These are phyloP conservation scores for Phytophthora boehmeriae DNA, from an alignment of 352 stramenopile species.

Conservation along the genomic window DNA sequence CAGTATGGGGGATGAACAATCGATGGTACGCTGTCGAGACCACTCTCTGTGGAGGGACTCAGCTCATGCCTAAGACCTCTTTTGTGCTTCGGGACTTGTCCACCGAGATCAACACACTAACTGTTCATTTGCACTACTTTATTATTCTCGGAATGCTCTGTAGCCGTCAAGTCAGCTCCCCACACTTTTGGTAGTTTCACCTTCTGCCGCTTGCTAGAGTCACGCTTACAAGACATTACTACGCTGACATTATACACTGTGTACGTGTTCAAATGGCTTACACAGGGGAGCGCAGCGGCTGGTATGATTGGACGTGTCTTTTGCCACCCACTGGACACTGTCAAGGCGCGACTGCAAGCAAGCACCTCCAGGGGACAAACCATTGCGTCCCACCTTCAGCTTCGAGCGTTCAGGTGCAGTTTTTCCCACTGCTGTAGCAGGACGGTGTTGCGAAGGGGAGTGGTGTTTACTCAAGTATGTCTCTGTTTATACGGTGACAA, in stretches of 20 bases:
- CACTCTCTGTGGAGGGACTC: neutral
- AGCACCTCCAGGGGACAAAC: constrained; percentile 39
- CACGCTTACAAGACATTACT: neutral
- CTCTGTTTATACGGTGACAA: constrained; percentile 8
- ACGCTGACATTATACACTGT: neutral
- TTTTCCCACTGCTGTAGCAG: too few relatives aligned
- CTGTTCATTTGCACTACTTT: constrained; percentile 4
- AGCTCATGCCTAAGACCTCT: neutral
- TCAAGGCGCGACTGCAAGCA: constrained; percentile 89
- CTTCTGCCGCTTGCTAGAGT: too few relatives aligned
- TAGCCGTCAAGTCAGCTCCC: constrained; percentile 54
- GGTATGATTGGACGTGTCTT: constrained; percentile 86
- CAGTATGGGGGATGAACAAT: too few relatives aligned
- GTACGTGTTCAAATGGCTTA: neutral
- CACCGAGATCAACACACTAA: neutral
- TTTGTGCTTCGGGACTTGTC: neutral
- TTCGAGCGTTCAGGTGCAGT: constrained; percentile 49
- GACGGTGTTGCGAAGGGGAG: neutral
- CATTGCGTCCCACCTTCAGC: constrained; percentile 49
- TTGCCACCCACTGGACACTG: constrained; percentile 93
- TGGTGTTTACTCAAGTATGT: neutral
- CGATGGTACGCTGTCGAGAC: too few relatives aligned
- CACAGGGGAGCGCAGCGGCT: constrained; percentile 77
- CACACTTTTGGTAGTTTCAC: constrained; percentile 54
- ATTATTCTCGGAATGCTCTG: constrained; percentile 5